Percentiles rank a stretch among this genome's conserved stretches.
Evolutionary conservation across 169 alveolate genomes (phyloP).

Genomic region (Plasmodium relictum): DNA sequence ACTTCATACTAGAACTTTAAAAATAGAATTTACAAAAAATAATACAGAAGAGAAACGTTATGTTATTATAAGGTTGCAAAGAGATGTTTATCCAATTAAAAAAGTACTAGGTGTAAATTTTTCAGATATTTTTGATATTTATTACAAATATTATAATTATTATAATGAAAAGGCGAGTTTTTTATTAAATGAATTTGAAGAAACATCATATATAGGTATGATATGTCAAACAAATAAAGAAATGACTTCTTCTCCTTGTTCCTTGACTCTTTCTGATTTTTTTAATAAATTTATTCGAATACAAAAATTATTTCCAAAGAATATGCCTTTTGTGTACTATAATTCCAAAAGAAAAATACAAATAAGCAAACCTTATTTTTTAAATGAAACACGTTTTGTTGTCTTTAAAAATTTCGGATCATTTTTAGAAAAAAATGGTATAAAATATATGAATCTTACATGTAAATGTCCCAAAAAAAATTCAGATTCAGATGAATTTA

Average conservation of each 20-base stretch:
- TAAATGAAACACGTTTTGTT: constrained; percentile 44
- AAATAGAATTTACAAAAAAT: constrained; percentile 23
- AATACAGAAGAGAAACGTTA: background rate
- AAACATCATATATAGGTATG: constrained; percentile 45
- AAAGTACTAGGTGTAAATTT: constrained; percentile 41
- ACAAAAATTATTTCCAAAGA: background rate
- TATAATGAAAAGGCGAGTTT: constrained; percentile 21
- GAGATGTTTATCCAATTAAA: background rate
- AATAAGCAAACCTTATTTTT: background rate
- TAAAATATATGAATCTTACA: constrained; percentile 13
- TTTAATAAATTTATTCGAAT: constrained; percentile 1
- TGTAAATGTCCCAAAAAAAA: constrained; percentile 23
- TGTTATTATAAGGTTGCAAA: constrained; percentile 37
- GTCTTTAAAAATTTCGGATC: constrained; percentile 13
- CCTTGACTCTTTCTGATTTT: background rate
- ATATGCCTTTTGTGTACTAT: constrained; percentile 13
- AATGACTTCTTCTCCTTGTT: constrained; percentile 3
- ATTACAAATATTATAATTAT: constrained; percentile 35
- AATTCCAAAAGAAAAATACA: background rate
- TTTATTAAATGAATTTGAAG: constrained; percentile 36
- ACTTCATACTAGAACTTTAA: constrained; percentile 16
- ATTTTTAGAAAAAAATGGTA: constrained; percentile 19
- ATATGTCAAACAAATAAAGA: constrained; percentile 35
- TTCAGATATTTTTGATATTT: constrained; percentile 25
- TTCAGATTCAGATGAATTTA: background rate